These are phyloP conservation scores for Aurifilum marmelostoma DNA, from an alignment of 2,329 filamentous ascomycete species.

Conservation along the genomic window DNA sequence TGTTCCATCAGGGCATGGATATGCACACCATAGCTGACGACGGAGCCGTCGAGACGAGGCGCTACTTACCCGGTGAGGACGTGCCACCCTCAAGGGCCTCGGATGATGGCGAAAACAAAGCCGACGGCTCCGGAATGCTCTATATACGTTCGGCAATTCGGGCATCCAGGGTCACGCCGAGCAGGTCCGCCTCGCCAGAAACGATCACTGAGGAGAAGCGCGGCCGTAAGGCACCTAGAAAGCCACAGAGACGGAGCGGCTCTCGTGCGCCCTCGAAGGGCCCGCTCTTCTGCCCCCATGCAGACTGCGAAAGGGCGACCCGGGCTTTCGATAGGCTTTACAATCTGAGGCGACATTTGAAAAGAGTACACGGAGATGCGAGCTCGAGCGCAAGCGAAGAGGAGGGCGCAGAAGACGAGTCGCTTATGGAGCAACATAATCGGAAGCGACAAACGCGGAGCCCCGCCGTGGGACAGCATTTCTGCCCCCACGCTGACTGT, in stretches of 20 bases:
- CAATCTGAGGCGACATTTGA: conserved; percentile 49
- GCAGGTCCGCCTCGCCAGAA: conserved; percentile 1
- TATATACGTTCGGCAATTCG: conserved; percentile 25
- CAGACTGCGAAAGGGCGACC: conserved; percentile 40
- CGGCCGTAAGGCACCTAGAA: conserved; percentile 9
- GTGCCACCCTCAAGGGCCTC: conserved; percentile 24
- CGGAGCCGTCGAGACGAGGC: conserved; percentile 36
- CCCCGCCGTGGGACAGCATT: conserved; percentile 33
- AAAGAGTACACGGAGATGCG: conserved; percentile 43
- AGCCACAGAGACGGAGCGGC: conserved; percentile 22
- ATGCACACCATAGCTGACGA: conserved; percentile 54
- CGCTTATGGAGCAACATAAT: conserved; percentile 6
- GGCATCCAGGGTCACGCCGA: conserved; percentile 26
- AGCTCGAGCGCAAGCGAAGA: neutral
- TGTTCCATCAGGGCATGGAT: conserved; percentile 75
- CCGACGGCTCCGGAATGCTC: neutral
- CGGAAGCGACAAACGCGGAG: conserved; percentile 17
- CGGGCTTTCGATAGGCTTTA: conserved; percentile 42
- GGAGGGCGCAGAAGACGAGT: neutral
- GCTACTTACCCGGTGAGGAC: conserved; percentile 38
- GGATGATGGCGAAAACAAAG: conserved; percentile 5
- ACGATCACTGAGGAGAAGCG: conserved; percentile 1
- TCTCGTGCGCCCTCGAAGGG: conserved; percentile 32
- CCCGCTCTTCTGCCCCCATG: conserved; percentile 42
- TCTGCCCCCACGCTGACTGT: conserved; percentile 45